Evolutionary conservation across 73 alveolate species (phyloP).

Genomic region (Paramecium caudatum): DNA sequence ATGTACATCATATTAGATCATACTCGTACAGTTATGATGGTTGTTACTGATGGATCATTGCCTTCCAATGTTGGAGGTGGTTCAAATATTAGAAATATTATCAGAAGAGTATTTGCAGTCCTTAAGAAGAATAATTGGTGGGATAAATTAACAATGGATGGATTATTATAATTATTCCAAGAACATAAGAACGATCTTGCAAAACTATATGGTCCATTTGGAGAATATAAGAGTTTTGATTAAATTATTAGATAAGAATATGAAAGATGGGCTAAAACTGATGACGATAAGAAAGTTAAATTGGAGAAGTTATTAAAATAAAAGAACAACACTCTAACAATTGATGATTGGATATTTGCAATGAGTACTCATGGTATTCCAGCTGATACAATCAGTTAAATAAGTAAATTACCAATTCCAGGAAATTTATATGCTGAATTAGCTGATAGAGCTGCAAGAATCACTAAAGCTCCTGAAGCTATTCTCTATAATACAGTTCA

Average conservation of each 20-base stretch:
- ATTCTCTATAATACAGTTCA: slow-evolving; percentile 95
- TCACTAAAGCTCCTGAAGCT: slow-evolving; percentile 95
- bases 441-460: slow-evolving; percentile 93
- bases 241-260: slow-evolving; percentile 93
- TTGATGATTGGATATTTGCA: slow-evolving; percentile 98
- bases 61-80: slow-evolving; percentile 99
- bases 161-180: slow-evolving; percentile 91
- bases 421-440: slow-evolving; percentile 95
- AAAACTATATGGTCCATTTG: slow-evolving; percentile 95
- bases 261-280: slow-evolving; percentile 98
- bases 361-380: slow-evolving; percentile 98
- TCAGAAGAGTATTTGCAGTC: slow-evolving; percentile 97
- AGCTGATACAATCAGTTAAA: slow-evolving; percentile 95
- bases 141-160: slow-evolving; percentile 93
- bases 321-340: slow-evolving; percentile 88
- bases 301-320: slow-evolving; percentile 91
- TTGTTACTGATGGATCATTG: slow-evolving; percentile 95
- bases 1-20: slow-evolving; percentile 96
- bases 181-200: slow-evolving; percentile 92
- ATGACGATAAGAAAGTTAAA: slow-evolving; percentile 92
- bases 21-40: slow-evolving; percentile 96
- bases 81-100: slow-evolving; percentile 96
- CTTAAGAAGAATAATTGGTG: slow-evolving; percentile 97
- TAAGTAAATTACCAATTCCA: slow-evolving; percentile 92
- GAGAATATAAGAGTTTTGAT: slow-evolving; percentile 94